Base-by-base conservation (phyloP, 2,329 filamentous ascomycete genomes). In the Talaromyces verruculosus region DNA sequence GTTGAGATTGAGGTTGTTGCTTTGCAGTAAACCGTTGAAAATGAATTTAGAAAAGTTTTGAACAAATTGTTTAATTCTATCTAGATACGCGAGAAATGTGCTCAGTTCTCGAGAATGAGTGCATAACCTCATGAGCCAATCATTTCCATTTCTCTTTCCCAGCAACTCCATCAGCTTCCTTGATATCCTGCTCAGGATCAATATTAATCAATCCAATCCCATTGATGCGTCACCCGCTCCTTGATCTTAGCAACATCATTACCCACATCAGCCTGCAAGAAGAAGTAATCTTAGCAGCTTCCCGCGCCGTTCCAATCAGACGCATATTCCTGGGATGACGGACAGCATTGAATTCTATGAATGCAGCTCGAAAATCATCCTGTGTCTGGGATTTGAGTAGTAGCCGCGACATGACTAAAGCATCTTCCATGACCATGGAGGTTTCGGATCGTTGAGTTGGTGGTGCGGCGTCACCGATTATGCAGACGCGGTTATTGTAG, bases 1-100 rank as follows among this genome's bases (percentile, higher is more conserved):
- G 86, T 89, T 43, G 87, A 89, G 82, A 87, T 89, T 72, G 87
- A 89, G 80, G 85, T 83, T 71, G 87, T 88, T 79, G 87, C 87
- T 68, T 78, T 87, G 65, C 77, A 80, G 72, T 82, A 60, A 22
- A 22, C 30, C 8, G 8, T 51, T 17, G 1, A 8, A 28, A 17
- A 28, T 8, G 13, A 22, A 22, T 33, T 30, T 30, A 37, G 3
- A 37, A 10, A 37, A 10, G 13, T 37, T 37, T 37, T 15, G 15
- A 17, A 3, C 17, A 39, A 39, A 2, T 43, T 51, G n/a, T 8
- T 28, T 5, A 51, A 30, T 30, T 8, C 1, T 28, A 8, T 37
- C 5, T 57, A 57, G 28, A 55, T 13, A 6, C 1, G 15, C 22
- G 51, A 37, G 1, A 22, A 37, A 6, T 28, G 19, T 49, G 11